Evolutionary conservation across 2,329 filamentous ascomycete genomes (phyloP).

Genomic region (Botryosphaeria dothidea): DNA sequence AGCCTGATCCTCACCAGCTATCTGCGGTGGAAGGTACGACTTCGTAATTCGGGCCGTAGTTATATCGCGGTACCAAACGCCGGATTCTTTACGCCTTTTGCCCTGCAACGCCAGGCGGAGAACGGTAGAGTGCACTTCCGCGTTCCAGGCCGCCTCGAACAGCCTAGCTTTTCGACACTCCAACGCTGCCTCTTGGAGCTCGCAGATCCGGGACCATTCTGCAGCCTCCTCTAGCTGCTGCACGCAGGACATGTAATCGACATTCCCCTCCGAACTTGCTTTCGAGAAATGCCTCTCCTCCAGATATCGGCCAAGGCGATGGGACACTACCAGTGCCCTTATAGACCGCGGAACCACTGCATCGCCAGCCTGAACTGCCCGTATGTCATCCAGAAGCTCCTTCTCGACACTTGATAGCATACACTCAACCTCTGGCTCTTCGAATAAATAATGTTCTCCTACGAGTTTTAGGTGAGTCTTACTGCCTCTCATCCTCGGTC

Average conservation of each 20-base stretch:
- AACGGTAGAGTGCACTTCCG: slow-evolving; percentile 11
- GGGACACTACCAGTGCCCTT: background rate
- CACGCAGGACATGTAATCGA: background rate
- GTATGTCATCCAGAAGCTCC: background rate
- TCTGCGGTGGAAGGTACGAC: background rate
- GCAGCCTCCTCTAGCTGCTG: background rate
- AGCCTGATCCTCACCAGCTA: no score
- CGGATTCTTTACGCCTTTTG: background rate
- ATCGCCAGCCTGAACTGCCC: background rate
- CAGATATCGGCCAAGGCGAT: background rate
- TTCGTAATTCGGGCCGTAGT: background rate
- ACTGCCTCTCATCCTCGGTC: no score
- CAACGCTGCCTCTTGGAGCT: background rate
- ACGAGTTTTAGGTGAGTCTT: no score
- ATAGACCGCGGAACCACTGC: background rate
- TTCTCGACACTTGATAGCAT: background rate
- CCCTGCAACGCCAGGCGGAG: slow-evolving; percentile 5
- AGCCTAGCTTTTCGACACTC: background rate
- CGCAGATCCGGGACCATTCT: background rate
- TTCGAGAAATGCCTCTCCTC: background rate
- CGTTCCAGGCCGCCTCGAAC: slow-evolving; percentile 17
- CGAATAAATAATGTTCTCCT: background rate
- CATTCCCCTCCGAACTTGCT: background rate
- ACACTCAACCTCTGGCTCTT: background rate
- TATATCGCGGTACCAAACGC: slow-evolving; percentile 4